phyloP scores from a whole-genome alignment of 2,329 filamentous ascomycete genomes.

The Blastomyces percursus region DNA sequence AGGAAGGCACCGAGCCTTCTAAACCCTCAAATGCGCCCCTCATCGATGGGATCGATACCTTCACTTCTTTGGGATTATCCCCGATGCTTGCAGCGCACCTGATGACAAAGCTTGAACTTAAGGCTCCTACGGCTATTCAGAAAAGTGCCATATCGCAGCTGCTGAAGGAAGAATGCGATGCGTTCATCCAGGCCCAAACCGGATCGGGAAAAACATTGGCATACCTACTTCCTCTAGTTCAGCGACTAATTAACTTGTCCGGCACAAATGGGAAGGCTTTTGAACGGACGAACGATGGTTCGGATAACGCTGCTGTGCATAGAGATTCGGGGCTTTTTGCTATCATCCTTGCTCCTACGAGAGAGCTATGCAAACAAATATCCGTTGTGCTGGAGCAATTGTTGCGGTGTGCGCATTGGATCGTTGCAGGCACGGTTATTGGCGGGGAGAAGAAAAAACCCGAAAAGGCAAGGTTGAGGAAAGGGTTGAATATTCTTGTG shows the following conservation, averaged over 20 bases:
- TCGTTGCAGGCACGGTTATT: constrained; percentile 78
- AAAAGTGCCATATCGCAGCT: constrained; percentile 76
- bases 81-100: constrained; percentile 70
- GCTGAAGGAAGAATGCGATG: constrained; percentile 70
- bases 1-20: constrained; percentile 39
- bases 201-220: constrained; percentile 95
- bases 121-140: constrained; percentile 88
- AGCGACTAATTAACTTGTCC: constrained; percentile 69
- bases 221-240: constrained; percentile 87
- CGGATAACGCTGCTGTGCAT: constrained; percentile 49
- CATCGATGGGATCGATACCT: constrained; percentile 70
- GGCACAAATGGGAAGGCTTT: constrained; percentile 38
- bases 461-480: constrained; percentile 86
- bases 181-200: constrained; percentile 93
- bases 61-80: constrained; percentile 75
- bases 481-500: constrained; percentile 90
- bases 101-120: constrained; percentile 72
- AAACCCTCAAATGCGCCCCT: constrained; percentile 87
- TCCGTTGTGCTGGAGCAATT: constrained; percentile 74
- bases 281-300: constrained; percentile 25
- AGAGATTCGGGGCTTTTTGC: constrained; percentile 85
- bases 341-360: constrained; percentile 83
- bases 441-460: constrained; percentile 64
- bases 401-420: constrained; percentile 81
- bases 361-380: constrained; percentile 92